Evolutionary conservation across 257 asterid genomes (phyloP).

Genomic region (Misopates orontium): DNA sequence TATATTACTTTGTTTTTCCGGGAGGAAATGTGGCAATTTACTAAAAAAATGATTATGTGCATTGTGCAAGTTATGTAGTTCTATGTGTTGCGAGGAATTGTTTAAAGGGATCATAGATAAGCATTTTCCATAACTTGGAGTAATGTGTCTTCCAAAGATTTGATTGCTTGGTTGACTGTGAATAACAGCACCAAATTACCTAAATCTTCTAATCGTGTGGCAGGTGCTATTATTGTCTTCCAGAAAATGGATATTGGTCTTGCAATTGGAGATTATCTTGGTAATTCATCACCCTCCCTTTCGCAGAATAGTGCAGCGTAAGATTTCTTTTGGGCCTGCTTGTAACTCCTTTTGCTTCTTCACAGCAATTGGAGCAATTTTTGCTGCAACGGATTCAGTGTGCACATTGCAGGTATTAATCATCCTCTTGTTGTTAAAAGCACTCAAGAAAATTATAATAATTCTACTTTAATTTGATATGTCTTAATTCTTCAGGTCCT

Average conservation of each 20-base stretch:
- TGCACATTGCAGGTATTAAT: conserved; percentile 91
- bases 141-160: too few relatives aligned
- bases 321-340: conserved; percentile 13
- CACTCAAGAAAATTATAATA: conserved; percentile 12
- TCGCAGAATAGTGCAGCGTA: conserved; percentile 3
- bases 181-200: neutral
- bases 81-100: neutral
- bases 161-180: too few relatives aligned
- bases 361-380: conserved; percentile 94
- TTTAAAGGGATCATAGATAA: neutral
- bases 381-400: conserved; percentile 98
- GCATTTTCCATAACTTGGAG: neutral
- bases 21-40: conserved; percentile 2
- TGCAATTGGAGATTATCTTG: conserved; percentile 85
- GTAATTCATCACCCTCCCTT: conserved; percentile 34
- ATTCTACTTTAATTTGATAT: conserved; percentile 22
- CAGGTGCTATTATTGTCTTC: conserved; percentile 78
- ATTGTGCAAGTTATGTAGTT: conserved; percentile 6
- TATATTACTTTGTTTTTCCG: conserved; percentile 7
- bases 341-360: conserved; percentile 28
- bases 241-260: conserved; percentile 68
- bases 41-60: neutral
- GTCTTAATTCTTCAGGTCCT: conserved; percentile 65
- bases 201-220: conserved; percentile 27
- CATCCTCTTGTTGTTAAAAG: conserved; percentile 10